phyloP scores from a whole-genome alignment of 352 stramenopile species.

The Phytopythium aichiense region DNA sequence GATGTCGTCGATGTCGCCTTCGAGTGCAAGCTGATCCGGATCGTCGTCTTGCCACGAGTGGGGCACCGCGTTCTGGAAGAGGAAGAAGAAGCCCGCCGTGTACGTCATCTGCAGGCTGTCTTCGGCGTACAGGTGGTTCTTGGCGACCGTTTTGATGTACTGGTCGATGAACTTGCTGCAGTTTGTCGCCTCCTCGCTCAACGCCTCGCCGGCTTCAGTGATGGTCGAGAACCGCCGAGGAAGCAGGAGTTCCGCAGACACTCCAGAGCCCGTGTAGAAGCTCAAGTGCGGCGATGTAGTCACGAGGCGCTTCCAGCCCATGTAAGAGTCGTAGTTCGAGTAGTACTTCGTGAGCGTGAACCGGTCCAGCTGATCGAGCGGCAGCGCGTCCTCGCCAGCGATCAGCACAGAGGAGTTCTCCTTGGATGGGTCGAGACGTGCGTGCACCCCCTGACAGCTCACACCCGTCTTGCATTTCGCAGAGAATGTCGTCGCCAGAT shows the following conservation, averaged over 20 bases:
- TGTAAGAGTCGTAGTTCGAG: neutral
- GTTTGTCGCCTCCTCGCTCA: neutral
- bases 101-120: constrained; percentile 31
- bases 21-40: neutral
- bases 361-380: neutral
- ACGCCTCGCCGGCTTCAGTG: neutral
- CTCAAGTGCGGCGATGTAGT: neutral
- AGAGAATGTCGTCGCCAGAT: neutral
- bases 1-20: constrained; percentile 1
- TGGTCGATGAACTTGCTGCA: constrained; percentile 10
- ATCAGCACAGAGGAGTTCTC: neutral
- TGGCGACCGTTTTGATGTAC: constrained; percentile 13
- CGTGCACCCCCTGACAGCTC: neutral
- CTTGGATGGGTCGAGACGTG: neutral
- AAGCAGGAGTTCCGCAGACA: constrained; percentile 2
- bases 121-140: constrained; percentile 41
- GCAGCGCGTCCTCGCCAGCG: neutral
- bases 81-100: constrained; percentile 26
- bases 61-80: constrained; percentile 28
- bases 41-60: neutral
- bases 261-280: neutral
- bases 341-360: neutral
- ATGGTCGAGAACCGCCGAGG: constrained; percentile 8
- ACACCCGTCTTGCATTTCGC: neutral
- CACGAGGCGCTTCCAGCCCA: constrained; percentile 11